Percentiles rank a stretch among this genome's conserved stretches.
Evolutionary conservation across 2,329 filamentous ascomycete genomes (phyloP).

Genomic region (Fragosphaeria purpurea): DNA sequence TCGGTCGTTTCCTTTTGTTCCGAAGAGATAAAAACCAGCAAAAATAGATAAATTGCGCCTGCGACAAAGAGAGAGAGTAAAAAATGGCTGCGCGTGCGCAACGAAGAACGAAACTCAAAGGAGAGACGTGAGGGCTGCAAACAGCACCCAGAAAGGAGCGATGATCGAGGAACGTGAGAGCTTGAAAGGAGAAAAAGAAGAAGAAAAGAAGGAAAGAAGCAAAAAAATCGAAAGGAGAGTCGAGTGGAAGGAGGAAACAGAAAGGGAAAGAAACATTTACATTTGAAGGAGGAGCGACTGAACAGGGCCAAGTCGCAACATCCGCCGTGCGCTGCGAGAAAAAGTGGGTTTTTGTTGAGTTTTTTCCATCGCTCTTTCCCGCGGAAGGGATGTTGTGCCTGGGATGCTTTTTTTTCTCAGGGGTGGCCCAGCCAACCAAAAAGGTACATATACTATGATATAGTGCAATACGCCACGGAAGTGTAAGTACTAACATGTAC

Average conservation of each 20-base stretch:
- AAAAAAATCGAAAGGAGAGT: neutral
- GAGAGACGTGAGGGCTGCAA: neutral
- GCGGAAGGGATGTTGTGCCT: neutral
- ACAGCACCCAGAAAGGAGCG: slow-evolving; percentile 2
- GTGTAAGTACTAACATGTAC: neutral
- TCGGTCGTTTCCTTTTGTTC: neutral
- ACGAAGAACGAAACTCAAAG: slow-evolving; percentile 3
- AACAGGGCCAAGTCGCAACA: too few species aligned
- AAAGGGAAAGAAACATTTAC: slow-evolving; percentile 3
- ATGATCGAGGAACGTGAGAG: neutral
- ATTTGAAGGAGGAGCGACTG: slow-evolving; percentile 3
- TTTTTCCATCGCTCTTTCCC: neutral
- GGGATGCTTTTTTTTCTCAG: too few species aligned
- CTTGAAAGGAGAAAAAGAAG: neutral
- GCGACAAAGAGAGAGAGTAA: slow-evolving; percentile 7
- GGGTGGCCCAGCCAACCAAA: too few species aligned
- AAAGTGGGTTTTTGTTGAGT: neutral
- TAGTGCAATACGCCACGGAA: neutral
- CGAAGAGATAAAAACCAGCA: slow-evolving; percentile 2
- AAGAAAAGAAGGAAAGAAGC: neutral
- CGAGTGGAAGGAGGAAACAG: neutral
- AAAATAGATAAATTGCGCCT: slow-evolving; percentile 3
- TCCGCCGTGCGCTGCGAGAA: too few species aligned
- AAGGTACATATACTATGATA: too few species aligned
- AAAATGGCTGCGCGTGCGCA: slow-evolving; percentile 1